Base-by-base conservation (phyloP, 1,284 basidiomycete genomes). In the Ganoderma leucocontextum region DNA sequence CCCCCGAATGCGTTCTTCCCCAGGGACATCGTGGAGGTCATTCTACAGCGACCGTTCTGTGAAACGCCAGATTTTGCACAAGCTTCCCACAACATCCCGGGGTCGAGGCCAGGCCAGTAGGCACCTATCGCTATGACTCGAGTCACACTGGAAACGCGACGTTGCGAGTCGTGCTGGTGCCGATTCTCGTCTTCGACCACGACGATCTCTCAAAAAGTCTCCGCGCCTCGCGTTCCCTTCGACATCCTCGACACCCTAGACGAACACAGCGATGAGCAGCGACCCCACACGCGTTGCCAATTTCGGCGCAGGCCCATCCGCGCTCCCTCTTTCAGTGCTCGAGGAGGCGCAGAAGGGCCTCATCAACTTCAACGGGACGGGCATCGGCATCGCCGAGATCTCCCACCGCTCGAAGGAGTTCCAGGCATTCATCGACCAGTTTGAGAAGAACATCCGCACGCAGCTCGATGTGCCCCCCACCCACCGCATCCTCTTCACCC, bases 391-490 rank as follows among this genome's bases (percentile, higher is more conserved):
- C 77, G 94, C 95, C 62, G 96, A 98, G 81, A 90, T 98, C 77
- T 96, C 94, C 1, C 96, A 98, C 80, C 93, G 96, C 72, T 95
- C 95, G 53, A 91, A 93, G 76, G 92, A 96, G 75, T 98, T 98
- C 80, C 87, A 87, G 67, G 83, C 85, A 19, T 93, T 92, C 79
- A 81, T 96, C 72, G 82, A 85, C 70, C 83, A 87, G 55, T 86
- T 95, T 73, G 92, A 95, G 78, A 79, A 83, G 60, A 87, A 89
- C 78, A 88, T 94, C 70, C 89, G 95, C 70, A 84, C 82, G 12
- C 90, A 96, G 74, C 90, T 98, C 69, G 81, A 86, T 19, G 90
- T 98, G 29, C 96, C 96, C 9, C 80, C 87, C 62, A 92, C 91
- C n/a, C 96, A 98, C 81, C 84, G 88, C 59, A 88, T 98, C 76